These are phyloP conservation scores for Dinochytrium kinnereticum DNA, from an alignment of 371 early-diverging fungal species.

Conservation along the genomic window DNA sequence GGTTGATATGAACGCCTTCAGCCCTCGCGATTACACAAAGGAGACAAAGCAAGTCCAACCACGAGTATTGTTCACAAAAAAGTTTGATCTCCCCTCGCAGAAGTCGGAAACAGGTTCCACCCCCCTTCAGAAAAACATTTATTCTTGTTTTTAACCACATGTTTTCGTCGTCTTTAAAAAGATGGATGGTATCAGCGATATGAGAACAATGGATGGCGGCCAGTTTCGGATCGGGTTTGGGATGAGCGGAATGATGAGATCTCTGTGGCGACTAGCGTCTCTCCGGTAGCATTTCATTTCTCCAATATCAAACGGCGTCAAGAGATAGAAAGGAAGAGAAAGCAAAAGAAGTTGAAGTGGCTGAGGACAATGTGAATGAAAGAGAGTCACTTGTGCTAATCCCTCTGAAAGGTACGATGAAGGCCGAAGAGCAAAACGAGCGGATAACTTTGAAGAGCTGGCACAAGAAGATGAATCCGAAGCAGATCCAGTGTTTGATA, in stretches of 20 bases:
- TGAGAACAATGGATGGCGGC: slow-evolving; percentile 63
- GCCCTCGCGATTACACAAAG: slow-evolving; percentile 57
- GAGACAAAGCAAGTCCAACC: slow-evolving; percentile 38
- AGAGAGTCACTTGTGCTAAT: neutral
- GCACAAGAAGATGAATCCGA: neutral
- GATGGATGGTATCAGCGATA: slow-evolving; percentile 56
- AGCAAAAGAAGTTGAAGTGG: slow-evolving; percentile 53
- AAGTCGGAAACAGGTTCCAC: neutral
- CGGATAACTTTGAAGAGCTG: neutral
- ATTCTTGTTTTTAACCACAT: neutral
- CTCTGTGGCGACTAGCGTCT: slow-evolving; percentile 9
- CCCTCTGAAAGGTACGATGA: slow-evolving; percentile 39
- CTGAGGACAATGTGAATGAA: slow-evolving; percentile 53
- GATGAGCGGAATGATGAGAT: slow-evolving; percentile 17
- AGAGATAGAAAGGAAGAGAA: slow-evolving; percentile 41
- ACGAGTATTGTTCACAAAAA: slow-evolving; percentile 37
- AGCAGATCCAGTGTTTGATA: neutral
- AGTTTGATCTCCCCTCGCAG: slow-evolving; percentile 1
- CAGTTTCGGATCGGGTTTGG: slow-evolving; percentile 49
- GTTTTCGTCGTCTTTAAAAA: neutral
- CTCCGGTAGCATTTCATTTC: slow-evolving; percentile 45
- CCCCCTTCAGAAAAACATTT: neutral
- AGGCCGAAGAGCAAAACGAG: slow-evolving; percentile 31
- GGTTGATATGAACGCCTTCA: slow-evolving; percentile 58
- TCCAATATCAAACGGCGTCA: slow-evolving; percentile 42